Percentiles rank a stretch among this genome's conserved stretches.
Evolutionary conservation across 2,329 filamentous ascomycete genomes (phyloP).

Genomic region (Penicillium sp.): DNA sequence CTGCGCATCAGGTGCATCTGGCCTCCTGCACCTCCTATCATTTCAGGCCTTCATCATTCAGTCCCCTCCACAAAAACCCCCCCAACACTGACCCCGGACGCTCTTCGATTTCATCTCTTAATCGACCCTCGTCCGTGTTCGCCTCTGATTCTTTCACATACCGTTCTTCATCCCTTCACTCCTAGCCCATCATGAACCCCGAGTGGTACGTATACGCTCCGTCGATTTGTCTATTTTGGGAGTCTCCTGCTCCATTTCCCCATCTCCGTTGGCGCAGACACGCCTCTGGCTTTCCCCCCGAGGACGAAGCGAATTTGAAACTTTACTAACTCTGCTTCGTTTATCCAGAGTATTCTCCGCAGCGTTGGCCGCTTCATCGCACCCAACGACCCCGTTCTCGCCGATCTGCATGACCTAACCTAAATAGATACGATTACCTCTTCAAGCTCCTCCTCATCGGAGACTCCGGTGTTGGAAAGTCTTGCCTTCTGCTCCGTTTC

Average conservation of each 20-base stretch:
- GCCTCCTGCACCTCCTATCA: slow-evolving; percentile 32
- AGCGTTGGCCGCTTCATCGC: slow-evolving; percentile 1
- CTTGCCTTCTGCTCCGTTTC: slow-evolving; percentile 95
- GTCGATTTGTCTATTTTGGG: slow-evolving; percentile 8
- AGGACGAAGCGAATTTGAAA: background rate
- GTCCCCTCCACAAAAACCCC: slow-evolving; percentile 21
- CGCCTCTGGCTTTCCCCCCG: background rate
- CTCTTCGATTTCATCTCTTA: slow-evolving; percentile 16
- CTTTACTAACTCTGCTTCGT: slow-evolving; percentile 13
- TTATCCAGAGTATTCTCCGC: slow-evolving; percentile 27
- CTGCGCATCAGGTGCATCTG: slow-evolving; percentile 30
- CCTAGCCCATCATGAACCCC: slow-evolving; percentile 48
- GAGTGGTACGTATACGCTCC: slow-evolving; percentile 46
- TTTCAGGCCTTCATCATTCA: slow-evolving; percentile 32
- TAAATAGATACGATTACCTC: slow-evolving; percentile 95
- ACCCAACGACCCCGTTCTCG: slow-evolving; percentile 9
- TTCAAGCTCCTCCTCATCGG: slow-evolving; percentile 99
- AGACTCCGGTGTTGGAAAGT: slow-evolving; percentile 99
- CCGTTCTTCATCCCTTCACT: slow-evolving; percentile 6
- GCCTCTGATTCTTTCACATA: slow-evolving; percentile 8
- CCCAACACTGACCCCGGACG: slow-evolving; percentile 12
- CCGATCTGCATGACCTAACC: slow-evolving; percentile 28
- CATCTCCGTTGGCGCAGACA: slow-evolving; percentile 4
- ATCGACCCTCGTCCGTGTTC: slow-evolving; percentile 20
- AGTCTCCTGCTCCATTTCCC: slow-evolving; percentile 9